Base-by-base conservation (phyloP, 2,329 filamentous ascomycete genomes). In the Fusarium mangiferae region DNA sequence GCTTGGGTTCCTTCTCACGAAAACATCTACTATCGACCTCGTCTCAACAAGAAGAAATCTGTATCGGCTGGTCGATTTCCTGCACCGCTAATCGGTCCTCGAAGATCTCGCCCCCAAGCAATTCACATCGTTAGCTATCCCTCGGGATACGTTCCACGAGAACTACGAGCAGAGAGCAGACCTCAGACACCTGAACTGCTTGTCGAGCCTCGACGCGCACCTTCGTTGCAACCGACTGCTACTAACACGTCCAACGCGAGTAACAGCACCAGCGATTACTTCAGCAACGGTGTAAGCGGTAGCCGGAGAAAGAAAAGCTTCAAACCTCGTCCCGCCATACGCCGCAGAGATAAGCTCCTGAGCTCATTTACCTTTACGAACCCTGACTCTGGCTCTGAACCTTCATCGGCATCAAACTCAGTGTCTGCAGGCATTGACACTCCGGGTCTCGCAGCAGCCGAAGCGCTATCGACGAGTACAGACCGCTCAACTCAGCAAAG, bases 91-190 rank as follows among this genome's bases (percentile, higher is more conserved):
- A 85, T 85, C 70, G 81, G 81, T 49, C 81, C 83, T 44, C 80
- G 83, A 55, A 78, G 83, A 70, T 77, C 80, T 41, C 79, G 83
- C 41, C 83, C 83, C 17, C 83, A 85, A 73, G 80, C 83, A 42
- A 85, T 85, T 62, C 83, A 85, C 78, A 83, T 85, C 60, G 74
- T 84, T 68, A 84, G 82, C 35, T 85, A 82, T 62, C 83, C 83
- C 7, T 76, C 83, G 5, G 83, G 83, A 60, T 85, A 85, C 77
- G 80, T 87, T 30, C 86, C 86, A 24, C 81, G 82, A 66, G 86
- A 87, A 65, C 75, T 87, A 49, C 83, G 84, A 38, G 73, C 62
- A 59, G 66, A 63, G 35, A 75, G 68, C 41, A 75, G 70, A 52
- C 66, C 76, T 45, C 56, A 57, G n/a, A 59, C 67, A 51, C 74